phyloP scores from a whole-genome alignment of 1,284 basidiomycete species.

The Calocybe gambosa region DNA sequence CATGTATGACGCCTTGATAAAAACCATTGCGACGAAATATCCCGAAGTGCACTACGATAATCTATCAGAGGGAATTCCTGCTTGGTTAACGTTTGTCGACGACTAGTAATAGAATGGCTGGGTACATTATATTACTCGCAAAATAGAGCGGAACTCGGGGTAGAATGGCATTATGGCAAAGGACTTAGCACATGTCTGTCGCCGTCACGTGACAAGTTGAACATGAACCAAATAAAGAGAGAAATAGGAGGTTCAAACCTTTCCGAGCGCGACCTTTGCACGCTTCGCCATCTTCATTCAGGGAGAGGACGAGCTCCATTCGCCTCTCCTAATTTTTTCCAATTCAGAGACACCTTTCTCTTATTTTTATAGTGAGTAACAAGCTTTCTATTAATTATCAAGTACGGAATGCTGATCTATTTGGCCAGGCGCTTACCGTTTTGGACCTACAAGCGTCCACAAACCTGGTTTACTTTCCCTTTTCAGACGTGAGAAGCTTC shows the following conservation, averaged over 20 bases:
- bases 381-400: conserved; percentile 8
- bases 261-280: conserved; percentile 14
- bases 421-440: conserved; percentile 26
- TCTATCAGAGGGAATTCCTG: conserved; percentile 46
- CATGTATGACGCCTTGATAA: conserved; percentile 56
- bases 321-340: conserved; percentile 7
- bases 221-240: conserved; percentile 31
- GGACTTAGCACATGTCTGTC: conserved; percentile 19
- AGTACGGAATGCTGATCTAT: conserved; percentile 20
- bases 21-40: conserved; percentile 49
- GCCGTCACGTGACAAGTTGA: conserved; percentile 40
- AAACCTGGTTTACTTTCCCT: conserved; percentile 32
- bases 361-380: conserved; percentile 22
- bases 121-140: no score
- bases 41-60: conserved; percentile 69
- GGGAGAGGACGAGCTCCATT: conserved; percentile 11
- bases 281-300: conserved; percentile 10
- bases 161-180: no score
- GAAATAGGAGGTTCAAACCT: conserved; percentile 7
- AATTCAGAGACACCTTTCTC: conserved; percentile 20
- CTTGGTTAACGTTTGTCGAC: conserved; percentile 26
- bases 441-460: conserved; percentile 42
- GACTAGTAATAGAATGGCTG: no score
- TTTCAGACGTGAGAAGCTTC: conserved; percentile 37
- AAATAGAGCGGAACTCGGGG: no score